phyloP scores from a whole-genome alignment of 2,329 filamentous ascomycete species.

The Trichophyton benhamiae region DNA sequence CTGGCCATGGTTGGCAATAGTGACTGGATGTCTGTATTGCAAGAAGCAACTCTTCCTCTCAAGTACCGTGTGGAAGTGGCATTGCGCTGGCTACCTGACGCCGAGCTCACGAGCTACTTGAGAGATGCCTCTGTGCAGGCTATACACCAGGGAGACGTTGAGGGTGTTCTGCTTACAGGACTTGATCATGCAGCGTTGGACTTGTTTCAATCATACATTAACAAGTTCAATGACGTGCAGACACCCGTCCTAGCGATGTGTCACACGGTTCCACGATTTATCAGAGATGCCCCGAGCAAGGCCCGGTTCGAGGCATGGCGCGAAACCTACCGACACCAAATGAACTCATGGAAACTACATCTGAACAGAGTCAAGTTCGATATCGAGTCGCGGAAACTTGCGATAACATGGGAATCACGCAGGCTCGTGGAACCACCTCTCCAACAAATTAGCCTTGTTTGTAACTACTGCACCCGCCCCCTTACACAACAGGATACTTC shows the following conservation, averaged over 20 bases:
- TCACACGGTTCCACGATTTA: constrained; percentile 46
- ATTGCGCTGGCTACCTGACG: constrained; percentile 39
- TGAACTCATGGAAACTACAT: constrained; percentile 51
- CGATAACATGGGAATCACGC: constrained; percentile 39
- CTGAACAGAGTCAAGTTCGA: constrained; percentile 48
- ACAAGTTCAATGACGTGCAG: constrained; percentile 49
- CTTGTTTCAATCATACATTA: constrained; percentile 49
- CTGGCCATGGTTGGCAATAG: constrained; percentile 48
- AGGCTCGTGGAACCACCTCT: constrained; percentile 39
- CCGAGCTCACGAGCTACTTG: constrained; percentile 41
- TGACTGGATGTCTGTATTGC: constrained; percentile 47
- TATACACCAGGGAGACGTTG: constrained; percentile 45
- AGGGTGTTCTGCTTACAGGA: constrained; percentile 51
- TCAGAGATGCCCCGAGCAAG: constrained; percentile 42
- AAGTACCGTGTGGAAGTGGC: constrained; percentile 51
- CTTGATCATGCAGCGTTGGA: constrained; percentile 46
- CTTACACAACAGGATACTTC: constrained; percentile 36
- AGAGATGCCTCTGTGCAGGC: constrained; percentile 40
- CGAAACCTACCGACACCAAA: constrained; percentile 47
- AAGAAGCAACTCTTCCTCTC: constrained; percentile 46
- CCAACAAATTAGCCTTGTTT: constrained; percentile 46
- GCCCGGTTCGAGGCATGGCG: constrained; percentile 48
- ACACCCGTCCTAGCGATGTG: constrained; percentile 50
- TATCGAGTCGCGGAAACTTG: constrained; percentile 43
- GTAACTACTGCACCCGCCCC: constrained; percentile 47